phyloP scores from a whole-genome alignment of 441 rosid genomes.

The Pelargonium myrrhifolium region DNA sequence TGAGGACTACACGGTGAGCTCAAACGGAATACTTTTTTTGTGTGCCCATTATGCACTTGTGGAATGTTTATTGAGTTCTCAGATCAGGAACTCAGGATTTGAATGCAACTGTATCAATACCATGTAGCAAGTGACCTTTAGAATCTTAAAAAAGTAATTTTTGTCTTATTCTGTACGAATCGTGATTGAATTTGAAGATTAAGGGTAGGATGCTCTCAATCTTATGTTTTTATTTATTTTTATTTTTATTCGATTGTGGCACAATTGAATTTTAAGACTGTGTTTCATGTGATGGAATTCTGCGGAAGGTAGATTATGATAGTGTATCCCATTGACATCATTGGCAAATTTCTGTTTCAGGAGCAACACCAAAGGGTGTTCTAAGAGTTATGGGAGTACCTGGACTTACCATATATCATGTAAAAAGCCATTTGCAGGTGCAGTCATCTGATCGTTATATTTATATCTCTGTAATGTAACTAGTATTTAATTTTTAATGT shows the following conservation, averaged over 20 bases:
- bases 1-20: no score
- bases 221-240: background rate
- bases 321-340: background rate
- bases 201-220: background rate
- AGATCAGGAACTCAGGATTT: background rate
- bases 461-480: background rate
- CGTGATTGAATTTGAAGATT: background rate
- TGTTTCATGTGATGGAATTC: background rate
- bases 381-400: constrained; percentile 23
- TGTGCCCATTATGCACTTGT: no score
- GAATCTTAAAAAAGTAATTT: background rate
- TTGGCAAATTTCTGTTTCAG: constrained; percentile 11
- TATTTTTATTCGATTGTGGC: background rate
- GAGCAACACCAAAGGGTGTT: constrained; percentile 28
- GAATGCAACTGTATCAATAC: background rate
- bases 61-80: background rate
- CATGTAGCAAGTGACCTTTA: background rate
- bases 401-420: constrained; percentile 26
- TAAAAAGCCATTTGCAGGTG: constrained; percentile 28
- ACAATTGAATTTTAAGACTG: background rate
- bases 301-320: background rate
- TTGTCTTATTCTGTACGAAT: background rate
- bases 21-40: no score
- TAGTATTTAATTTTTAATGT: background rate
- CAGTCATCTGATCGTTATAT: background rate